A percentile compares a stretch with the other conserved stretches of the same genome.
Conservation (phyloP, 2,329 filamentous ascomycete genomes). For the Verticillium tricorpus region DNA sequence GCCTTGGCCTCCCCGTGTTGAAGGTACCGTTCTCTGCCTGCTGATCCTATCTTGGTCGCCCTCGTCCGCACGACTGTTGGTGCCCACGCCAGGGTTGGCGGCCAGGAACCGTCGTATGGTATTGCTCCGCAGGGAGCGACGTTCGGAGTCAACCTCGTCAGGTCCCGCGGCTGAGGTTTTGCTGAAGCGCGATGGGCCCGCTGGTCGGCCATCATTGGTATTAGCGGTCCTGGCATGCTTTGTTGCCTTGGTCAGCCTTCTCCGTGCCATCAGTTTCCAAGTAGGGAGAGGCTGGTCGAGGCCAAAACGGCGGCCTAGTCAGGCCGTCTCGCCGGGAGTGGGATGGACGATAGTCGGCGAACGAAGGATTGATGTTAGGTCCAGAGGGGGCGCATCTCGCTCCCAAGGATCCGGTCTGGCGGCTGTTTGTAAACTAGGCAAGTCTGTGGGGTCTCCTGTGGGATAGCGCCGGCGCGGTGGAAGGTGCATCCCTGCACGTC, state of each 20-base stretch:
- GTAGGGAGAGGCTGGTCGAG: not conserved
- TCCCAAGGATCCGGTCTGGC: constrained; percentile 7
- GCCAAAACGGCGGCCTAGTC: not conserved
- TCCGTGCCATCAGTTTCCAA: not conserved
- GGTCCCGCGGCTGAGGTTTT: too few relatives aligned
- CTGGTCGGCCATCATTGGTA: too few relatives aligned
- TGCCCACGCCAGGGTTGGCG: too few relatives aligned
- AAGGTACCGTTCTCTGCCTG: not conserved
- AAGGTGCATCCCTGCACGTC: not conserved
- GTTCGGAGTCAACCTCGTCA: too few relatives aligned
- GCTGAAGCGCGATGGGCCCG: too few relatives aligned
- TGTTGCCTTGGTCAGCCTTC: too few relatives aligned
- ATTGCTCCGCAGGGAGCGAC: too few relatives aligned
- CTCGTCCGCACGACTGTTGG: not conserved
- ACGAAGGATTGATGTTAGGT: not conserved
- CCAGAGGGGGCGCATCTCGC: not conserved
- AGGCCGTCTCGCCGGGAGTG: not conserved
- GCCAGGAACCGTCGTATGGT: too few relatives aligned
- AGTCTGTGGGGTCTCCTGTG: not conserved
- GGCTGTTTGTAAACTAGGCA: constrained; percentile 17
- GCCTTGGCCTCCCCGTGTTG: not conserved
- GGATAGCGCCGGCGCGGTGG: not conserved
- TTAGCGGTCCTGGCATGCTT: too few relatives aligned
- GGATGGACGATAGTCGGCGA: not conserved
- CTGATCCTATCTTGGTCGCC: not conserved